phyloP scores from a whole-genome alignment of 2,329 filamentous ascomycete genomes.

The Coniochaeta sp. region DNA sequence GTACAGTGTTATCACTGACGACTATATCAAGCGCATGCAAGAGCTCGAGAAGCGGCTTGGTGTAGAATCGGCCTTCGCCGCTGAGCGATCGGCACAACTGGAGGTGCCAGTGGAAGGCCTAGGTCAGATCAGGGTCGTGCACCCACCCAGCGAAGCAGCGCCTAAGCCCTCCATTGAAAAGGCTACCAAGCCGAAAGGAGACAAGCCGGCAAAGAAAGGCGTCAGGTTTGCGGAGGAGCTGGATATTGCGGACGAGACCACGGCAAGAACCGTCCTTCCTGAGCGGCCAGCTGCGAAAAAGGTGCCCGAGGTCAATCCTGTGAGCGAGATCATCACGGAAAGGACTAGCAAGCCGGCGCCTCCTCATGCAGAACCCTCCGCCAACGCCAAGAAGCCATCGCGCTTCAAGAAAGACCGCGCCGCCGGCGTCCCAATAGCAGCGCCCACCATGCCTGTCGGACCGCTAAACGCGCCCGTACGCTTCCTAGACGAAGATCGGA shows the following conservation, averaged over 20 bases:
- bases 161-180: conserved; percentile 10
- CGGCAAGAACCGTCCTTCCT: neutral
- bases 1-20: conserved; percentile 57
- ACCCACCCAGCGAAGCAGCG: neutral
- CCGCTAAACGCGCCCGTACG: conserved; percentile 35
- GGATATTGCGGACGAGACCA: conserved; percentile 52
- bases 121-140: conserved; percentile 19
- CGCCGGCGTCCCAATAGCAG: conserved; percentile 8
- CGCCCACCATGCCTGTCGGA: conserved; percentile 19
- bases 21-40: conserved; percentile 76
- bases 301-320: conserved; percentile 31
- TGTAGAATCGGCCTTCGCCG: conserved; percentile 42
- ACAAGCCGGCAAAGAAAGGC: conserved; percentile 47
- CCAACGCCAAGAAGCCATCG: conserved; percentile 36
- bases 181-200: conserved; percentile 21
- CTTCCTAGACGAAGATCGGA: conserved; percentile 27
- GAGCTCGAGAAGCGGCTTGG: conserved; percentile 71
- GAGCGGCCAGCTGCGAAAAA: conserved; percentile 12
- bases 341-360: conserved; percentile 22
- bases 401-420: conserved; percentile 41
- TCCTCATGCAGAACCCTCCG: conserved; percentile 9
- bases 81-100: conserved; percentile 42
- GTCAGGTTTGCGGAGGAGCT: conserved; percentile 74
- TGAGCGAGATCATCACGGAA: conserved; percentile 45
- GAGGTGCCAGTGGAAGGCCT: conserved; percentile 25